Base-by-base conservation (phyloP, 257 asterid species). In the Fraxinus pennsylvanica region DNA sequence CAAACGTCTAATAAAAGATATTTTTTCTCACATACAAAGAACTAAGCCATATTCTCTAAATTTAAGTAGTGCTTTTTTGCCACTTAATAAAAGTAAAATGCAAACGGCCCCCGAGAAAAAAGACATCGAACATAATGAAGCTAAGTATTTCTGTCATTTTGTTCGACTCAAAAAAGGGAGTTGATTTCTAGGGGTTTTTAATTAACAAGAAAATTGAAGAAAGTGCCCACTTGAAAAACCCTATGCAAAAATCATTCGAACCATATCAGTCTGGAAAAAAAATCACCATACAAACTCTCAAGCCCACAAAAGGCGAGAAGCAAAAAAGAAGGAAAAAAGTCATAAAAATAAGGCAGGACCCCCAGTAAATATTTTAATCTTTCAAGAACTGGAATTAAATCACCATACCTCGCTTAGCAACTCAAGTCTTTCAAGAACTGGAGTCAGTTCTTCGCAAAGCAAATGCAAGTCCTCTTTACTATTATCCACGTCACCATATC, bases 351-450 rank as follows among this genome's bases (percentile, higher is more conserved):
- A 72, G 57, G 71, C 65, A 45, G 80, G 84, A 68, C 87, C 93
- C 98, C 97, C 89, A 96, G 21, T 75, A 90, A 82, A 75, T 74
- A 80, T 86, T 92, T 96, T 36, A 91, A 91, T 85, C 89, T 86
- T 83, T 95, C 97, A 72, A 95, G 85, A 66, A 83, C 82, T 47
- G 94, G 89, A 77, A 88, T 81, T 81, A 91, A 80, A n/a, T 59
- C 12, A 22, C 12, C 85, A 66, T 89, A 95, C 99, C 97, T 91
- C 97, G 27, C 86, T 89, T 72, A 95, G 81, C 77, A 77, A 80
- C 84, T 93, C 98, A 47, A 95, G 96, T 86, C 91, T 86, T 85
- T 95, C 99, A 67, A 95, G 86, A 68, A 85, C 84, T 36, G 93
- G 90, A 74, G 88, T 82, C 81, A 91, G 79, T 81, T 87, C 87